Percentiles rank a stretch among this genome's conserved stretches.
Conservation (phyloP, 257 asterid species). For the Buddleja alternifolia region DNA sequence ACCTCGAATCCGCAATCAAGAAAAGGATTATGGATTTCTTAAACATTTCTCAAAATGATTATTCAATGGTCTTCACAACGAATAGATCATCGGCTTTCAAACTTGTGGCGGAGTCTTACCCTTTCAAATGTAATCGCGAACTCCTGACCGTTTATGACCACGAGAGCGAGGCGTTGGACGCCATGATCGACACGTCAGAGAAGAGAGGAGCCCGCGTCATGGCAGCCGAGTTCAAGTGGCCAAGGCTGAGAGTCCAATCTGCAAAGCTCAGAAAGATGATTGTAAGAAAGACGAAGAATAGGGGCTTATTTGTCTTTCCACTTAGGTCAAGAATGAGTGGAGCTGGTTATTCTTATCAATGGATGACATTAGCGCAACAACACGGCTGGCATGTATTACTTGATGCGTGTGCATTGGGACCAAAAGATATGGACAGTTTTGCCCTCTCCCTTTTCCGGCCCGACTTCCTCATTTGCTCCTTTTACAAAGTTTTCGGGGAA, state of each 20-base stretch:
- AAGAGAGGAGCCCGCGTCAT: constrained; percentile 65
- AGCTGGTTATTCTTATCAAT: constrained; percentile 77
- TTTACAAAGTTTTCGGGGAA: constrained; percentile 85
- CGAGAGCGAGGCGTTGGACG: constrained; percentile 73
- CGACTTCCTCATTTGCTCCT: constrained; percentile 81
- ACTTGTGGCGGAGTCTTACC: constrained; percentile 83
- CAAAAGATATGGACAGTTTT: constrained; percentile 86
- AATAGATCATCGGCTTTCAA: constrained; percentile 84
- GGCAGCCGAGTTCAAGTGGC: constrained; percentile 94
- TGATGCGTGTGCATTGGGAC: constrained; percentile 87
- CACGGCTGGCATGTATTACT: constrained; percentile 94
- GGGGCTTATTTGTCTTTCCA: constrained; percentile 84
- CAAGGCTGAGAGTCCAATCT: constrained; percentile 69
- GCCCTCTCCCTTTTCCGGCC: constrained; percentile 84
- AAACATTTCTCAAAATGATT: constrained; percentile 63
- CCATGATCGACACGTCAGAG: constrained; percentile 60
- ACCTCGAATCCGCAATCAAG: constrained; percentile 66
- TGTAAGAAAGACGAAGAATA: constrained; percentile 44
- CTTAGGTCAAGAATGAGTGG: constrained; percentile 92
- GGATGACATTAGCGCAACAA: constrained; percentile 87
- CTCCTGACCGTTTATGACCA: constrained; percentile 85
- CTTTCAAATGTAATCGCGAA: constrained; percentile 56
- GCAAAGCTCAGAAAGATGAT: constrained; percentile 57
- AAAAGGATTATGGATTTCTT: constrained; percentile 74
- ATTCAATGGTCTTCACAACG: constrained; percentile 78